These are phyloP conservation scores for Fragaria ananassa DNA, from an alignment of 306 rosid species.

Conservation along the genomic window DNA sequence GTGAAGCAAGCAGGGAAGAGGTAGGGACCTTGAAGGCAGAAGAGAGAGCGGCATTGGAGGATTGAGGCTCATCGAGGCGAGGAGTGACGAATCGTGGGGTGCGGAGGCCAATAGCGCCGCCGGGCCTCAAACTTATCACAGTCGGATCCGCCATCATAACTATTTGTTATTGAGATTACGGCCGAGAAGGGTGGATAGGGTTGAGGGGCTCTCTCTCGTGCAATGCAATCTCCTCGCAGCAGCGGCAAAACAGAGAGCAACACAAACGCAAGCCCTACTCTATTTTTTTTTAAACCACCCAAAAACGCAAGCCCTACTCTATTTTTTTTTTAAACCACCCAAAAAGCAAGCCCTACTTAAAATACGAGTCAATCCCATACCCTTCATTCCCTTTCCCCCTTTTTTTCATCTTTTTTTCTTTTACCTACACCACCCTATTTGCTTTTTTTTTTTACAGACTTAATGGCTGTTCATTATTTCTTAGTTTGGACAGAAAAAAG, in stretches of 20 bases:
- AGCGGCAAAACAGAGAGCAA: slow-evolving; percentile 24
- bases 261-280: too few relatives aligned
- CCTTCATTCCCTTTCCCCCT: slow-evolving; percentile 15
- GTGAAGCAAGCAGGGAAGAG: background rate
- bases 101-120: slow-evolving; percentile 39
- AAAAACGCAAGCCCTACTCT: slow-evolving; percentile 20
- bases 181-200: too few relatives aligned
- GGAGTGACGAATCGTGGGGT: slow-evolving; percentile 19
- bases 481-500: too few relatives aligned
- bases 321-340: too few relatives aligned
- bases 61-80: slow-evolving; percentile 31
- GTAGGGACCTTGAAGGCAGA: slow-evolving; percentile 28
- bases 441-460: too few relatives aligned
- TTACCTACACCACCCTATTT: too few relatives aligned
- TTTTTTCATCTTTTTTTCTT: background rate
- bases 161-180: background rate
- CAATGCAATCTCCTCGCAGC: slow-evolving; percentile 28
- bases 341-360: slow-evolving; percentile 18
- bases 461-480: too few relatives aligned
- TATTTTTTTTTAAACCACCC: too few relatives aligned
- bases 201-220: too few relatives aligned
- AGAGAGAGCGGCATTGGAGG: slow-evolving; percentile 23
- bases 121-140: slow-evolving; percentile 44
- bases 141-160: slow-evolving; percentile 42
- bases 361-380: background rate